A percentile compares a stretch with the other conserved stretches of the same genome.
Conservation (phyloP, 2,329 filamentous ascomycete species). For the Arthrinium puccinioides region DNA sequence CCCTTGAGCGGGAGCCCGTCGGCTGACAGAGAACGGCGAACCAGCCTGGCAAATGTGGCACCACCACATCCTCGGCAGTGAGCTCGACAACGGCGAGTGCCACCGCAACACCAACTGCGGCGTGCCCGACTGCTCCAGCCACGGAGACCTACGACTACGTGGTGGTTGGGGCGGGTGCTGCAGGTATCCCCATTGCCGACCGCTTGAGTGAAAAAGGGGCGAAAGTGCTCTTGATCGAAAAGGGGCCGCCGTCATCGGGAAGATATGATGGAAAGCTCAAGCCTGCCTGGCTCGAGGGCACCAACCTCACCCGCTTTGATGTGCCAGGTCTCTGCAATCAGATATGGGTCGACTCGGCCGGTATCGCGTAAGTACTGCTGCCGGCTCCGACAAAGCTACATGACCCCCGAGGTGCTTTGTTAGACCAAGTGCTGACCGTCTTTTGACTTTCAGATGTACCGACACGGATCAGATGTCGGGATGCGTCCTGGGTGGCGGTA, state of each 20-base stretch:
- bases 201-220: constrained; percentile 57
- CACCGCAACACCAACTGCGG: not conserved
- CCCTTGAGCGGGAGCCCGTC: no score
- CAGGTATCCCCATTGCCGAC: constrained; percentile 50
- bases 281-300: constrained; percentile 53
- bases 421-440: no score
- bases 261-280: constrained; percentile 56
- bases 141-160: constrained; percentile 51
- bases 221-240: constrained; percentile 57
- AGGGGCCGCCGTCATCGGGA: constrained; percentile 55
- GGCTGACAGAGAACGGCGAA: no score
- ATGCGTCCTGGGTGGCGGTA: constrained; percentile 62
- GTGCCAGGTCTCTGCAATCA: constrained; percentile 65
- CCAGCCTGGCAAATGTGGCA: not conserved
- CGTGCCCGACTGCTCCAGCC: constrained; percentile 17
- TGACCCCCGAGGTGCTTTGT: no score
- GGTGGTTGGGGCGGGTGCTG: constrained; percentile 49
- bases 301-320: constrained; percentile 62
- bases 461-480: constrained; percentile 70
- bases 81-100: not conserved
- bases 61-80: constrained; percentile 52
- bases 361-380: no score
- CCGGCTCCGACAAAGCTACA: no score
- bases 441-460: no score
- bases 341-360: constrained; percentile 57